These are phyloP conservation scores for Phoma sp. DNA, from an alignment of 2,329 filamentous ascomycete genomes.

Conservation along the genomic window DNA sequence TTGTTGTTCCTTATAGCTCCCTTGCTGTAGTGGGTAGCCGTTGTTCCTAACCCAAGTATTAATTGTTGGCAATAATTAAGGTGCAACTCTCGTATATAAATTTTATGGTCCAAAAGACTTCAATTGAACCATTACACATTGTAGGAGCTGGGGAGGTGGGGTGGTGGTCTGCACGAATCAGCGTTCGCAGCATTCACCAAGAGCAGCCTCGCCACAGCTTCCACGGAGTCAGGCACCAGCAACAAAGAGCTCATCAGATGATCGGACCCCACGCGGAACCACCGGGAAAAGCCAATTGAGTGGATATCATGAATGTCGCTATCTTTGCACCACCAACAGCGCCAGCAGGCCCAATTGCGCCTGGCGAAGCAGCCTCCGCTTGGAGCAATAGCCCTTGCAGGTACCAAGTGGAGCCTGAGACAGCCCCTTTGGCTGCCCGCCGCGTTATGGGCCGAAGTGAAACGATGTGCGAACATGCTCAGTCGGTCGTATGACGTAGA, in stretches of 20 bases:
- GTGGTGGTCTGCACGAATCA: constrained; percentile 4
- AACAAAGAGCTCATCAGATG: constrained; percentile 10
- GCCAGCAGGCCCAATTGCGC: constrained; percentile 14
- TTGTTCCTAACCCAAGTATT: too few species aligned
- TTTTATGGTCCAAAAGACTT: too few species aligned
- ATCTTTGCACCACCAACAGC: constrained; percentile 13
- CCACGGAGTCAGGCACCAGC: not conserved
- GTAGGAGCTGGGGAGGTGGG: not conserved
- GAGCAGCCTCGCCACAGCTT: not conserved
- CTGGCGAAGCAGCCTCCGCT: constrained; percentile 10
- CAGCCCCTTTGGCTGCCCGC: constrained; percentile 12
- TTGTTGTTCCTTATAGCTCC: too few species aligned
- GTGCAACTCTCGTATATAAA: too few species aligned
- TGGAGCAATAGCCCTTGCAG: constrained; percentile 19
- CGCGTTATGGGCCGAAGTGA: constrained; percentile 24
- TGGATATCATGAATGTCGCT: constrained; percentile 10
- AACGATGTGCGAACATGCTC: constrained; percentile 28
- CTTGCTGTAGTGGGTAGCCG: too few species aligned
- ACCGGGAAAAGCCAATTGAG: constrained; percentile 10
- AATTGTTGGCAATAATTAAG: too few species aligned
- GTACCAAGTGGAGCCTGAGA: constrained; percentile 26
- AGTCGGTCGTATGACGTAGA: constrained; percentile 37
- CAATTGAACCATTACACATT: not conserved
- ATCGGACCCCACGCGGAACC: constrained; percentile 1
- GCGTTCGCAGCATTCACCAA: not conserved